Percentiles rank a stretch among this genome's conserved stretches.
phyloP scores from a whole-genome alignment of 2,329 filamentous ascomycete species.

The Xylariales sp. region DNA sequence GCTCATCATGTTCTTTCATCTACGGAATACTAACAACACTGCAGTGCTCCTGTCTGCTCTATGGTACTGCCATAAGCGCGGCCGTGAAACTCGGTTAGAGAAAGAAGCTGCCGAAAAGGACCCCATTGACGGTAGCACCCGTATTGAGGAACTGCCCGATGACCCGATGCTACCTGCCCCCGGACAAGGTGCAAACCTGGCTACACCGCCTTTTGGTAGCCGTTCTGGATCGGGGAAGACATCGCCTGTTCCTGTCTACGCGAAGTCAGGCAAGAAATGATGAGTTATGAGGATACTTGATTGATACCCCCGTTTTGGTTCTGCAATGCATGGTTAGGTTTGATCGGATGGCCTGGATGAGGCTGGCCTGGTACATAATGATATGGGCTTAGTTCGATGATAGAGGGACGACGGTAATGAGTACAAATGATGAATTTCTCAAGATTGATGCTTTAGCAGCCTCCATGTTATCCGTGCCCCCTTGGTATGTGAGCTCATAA shows the following conservation, averaged over 20 bases:
- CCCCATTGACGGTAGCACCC: constrained; percentile 31
- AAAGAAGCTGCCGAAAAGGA: constrained; percentile 44
- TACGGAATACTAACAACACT: not conserved
- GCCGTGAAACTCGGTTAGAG: constrained; percentile 76
- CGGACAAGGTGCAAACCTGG: not conserved
- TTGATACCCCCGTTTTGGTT: constrained; percentile 8
- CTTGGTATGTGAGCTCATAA: too few species aligned
- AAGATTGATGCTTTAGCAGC: too few species aligned
- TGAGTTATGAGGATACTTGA: constrained; percentile 2
- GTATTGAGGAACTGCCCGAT: constrained; percentile 47
- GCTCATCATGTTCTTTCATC: not conserved
- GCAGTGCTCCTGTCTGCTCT: constrained; percentile 85
- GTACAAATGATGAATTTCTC: too few species aligned
- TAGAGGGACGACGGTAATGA: too few species aligned
- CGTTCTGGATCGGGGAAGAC: not conserved
- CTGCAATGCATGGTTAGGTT: not conserved
- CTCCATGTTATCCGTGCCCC: too few species aligned
- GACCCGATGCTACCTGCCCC: constrained; percentile 36
- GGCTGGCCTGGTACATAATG: too few species aligned
- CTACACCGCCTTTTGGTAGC: not conserved
- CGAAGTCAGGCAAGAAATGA: not conserved
- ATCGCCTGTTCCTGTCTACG: not conserved
- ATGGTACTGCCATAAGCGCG: constrained; percentile 98
- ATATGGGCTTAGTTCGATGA: too few species aligned
- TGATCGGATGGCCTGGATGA: too few species aligned